Evolutionary conservation across 1,284 basidiomycete genomes (phyloP).

Genomic region (Inonotus hispidus): DNA sequence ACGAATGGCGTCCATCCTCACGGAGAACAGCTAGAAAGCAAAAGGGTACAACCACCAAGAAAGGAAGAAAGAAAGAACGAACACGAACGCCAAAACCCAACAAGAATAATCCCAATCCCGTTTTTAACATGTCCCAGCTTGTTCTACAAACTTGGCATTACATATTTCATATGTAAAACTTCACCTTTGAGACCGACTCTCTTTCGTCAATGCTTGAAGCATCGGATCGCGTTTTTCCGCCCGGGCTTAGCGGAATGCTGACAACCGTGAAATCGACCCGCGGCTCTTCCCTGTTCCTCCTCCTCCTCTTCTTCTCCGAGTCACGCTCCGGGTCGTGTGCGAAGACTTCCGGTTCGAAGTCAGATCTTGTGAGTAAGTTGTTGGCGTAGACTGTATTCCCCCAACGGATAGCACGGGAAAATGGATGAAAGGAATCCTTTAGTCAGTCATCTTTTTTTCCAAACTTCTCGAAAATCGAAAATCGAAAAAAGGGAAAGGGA

Average conservation of each 20-base stretch:
- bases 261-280: conserved; percentile 12
- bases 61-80: background rate
- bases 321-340: conserved; percentile 1
- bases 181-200: background rate
- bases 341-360: conserved; percentile 19
- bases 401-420: background rate
- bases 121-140: background rate
- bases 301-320: conserved; percentile 10
- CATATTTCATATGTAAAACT: background rate
- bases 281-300: no score
- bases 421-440: background rate
- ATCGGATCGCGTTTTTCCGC: background rate
- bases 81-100: background rate
- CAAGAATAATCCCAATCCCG: background rate
- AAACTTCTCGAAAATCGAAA: no score
- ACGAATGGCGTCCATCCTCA: no score
- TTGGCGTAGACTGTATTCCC: conserved; percentile 6
- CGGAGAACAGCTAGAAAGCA: background rate
- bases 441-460: background rate
- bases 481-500: background rate
- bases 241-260: background rate
- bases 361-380: background rate
- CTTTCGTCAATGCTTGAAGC: background rate
- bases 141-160: background rate
- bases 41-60: background rate